Base-by-base conservation (phyloP, 768 basidiomycete species). In the Mycena venus region DNA sequence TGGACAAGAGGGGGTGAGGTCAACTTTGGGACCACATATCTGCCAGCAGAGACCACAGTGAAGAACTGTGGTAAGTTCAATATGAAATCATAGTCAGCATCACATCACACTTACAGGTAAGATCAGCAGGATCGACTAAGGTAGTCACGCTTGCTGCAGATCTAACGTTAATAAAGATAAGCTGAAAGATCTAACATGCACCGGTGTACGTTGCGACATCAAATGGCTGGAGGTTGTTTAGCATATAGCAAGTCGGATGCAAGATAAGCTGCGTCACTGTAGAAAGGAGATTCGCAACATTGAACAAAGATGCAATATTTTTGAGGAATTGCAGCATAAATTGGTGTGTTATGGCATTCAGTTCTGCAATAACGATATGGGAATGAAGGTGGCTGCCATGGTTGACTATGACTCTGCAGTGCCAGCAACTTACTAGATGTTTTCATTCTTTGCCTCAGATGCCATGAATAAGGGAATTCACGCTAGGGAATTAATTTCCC, bases 161-260 rank as follows among this genome's bases (percentile, higher is more conserved):
- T 38, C 25, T 14, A 42, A 42, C 12, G 42, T 42, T 17, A 42
- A 42, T 49, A 1, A 49, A 8, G 0, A 15, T 23, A 8, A 23
- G 8, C 9, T 23, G 47, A 25, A 3, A 8, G 2, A 49, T 8
- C 2, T n/a, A 49, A 49, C 2, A 49, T 23, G 21, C n/a, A 10
- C 9, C n/a, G 34, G 29, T 29, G 53, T 31, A 55, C 53, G 81
- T 84, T 49, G 86, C 81, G 25, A 85, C 74, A 64, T 88, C 83
- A 47, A 88, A 88, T 8, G 87, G 87, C 34, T 85, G 79, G 5
- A 83, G 58, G 59, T 88, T 87, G 23, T 79, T 55, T 17, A 85
- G 32, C 1, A 68, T 81, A 58, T 82, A 88, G 64, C 75, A 74
- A 9, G 85, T 55, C 4, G 87, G 85, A 31, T 78, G 72, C 15